Percentiles rank a stretch among this genome's conserved stretches.
These are phyloP conservation scores for Echium plantagineum DNA, from an alignment of 257 asterid species.

Conservation along the genomic window DNA sequence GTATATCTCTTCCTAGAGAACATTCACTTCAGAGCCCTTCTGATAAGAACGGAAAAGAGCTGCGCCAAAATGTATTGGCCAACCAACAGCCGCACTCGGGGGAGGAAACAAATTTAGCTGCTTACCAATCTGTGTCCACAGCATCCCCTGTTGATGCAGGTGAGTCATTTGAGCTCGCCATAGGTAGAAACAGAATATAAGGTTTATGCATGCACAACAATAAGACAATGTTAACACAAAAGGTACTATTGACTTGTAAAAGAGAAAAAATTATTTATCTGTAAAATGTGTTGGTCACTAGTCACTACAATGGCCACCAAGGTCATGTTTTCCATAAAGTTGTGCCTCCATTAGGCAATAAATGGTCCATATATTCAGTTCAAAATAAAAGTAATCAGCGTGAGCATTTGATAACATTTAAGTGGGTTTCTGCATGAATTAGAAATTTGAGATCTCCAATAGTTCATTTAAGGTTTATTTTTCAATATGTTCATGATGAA, in stretches of 20 bases:
- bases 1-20: slow-evolving; percentile 28
- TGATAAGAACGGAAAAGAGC: slow-evolving; percentile 12
- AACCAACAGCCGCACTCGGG: slow-evolving; percentile 10
- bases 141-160: slow-evolving; percentile 22
- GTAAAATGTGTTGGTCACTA: not conserved
- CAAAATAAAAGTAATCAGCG: not conserved
- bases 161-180: slow-evolving; percentile 20
- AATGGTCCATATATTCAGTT: not conserved
- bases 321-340: not conserved
- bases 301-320: not conserved
- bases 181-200: slow-evolving; percentile 22
- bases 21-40: slow-evolving; percentile 23
- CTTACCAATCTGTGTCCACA: slow-evolving; percentile 13
- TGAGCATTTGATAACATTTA: not conserved
- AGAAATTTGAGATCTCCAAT: not conserved
- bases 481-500: not conserved
- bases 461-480: not conserved
- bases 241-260: not conserved
- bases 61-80: slow-evolving; percentile 23
- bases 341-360: not conserved
- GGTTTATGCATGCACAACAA: not conserved
- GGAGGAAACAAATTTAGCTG: slow-evolving; percentile 13
- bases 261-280: not conserved
- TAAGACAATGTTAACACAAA: not conserved
- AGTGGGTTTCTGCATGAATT: not conserved